Percentiles rank a stretch among this genome's conserved stretches.
Conservation (phyloP, 176 grass and related monocot species). For the Eremochloa ophiuroides region DNA sequence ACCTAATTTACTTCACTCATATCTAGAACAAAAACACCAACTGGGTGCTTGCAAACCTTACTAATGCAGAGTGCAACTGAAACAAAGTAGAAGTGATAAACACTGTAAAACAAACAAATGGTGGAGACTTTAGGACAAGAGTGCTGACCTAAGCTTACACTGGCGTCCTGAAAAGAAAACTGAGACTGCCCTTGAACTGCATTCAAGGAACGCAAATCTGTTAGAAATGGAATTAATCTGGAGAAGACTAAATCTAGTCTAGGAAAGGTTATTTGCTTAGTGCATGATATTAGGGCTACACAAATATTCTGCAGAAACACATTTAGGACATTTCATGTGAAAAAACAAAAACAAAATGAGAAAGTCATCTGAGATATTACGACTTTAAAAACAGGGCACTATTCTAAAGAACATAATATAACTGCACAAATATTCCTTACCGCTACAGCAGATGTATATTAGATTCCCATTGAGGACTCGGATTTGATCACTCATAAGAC, state of each 20-base stretch:
- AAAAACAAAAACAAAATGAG: not conserved
- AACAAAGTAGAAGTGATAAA: not conserved
- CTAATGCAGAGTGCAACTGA: not conserved
- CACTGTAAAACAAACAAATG: not conserved
- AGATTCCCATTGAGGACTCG: conserved; percentile 15
- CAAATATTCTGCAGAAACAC: not conserved
- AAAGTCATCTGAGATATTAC: not conserved
- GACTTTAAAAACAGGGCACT: not conserved
- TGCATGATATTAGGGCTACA: not conserved
- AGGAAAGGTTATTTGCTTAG: not conserved
- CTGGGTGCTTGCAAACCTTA: not conserved
- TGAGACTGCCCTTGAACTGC: not conserved
- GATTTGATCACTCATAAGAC: not conserved
- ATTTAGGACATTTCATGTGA: not conserved
- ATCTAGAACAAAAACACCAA: conserved; percentile 24
- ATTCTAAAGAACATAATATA: conserved; percentile 13
- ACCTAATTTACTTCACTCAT: not conserved
- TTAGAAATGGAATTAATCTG: conserved; percentile 1
- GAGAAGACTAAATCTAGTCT: not conserved
- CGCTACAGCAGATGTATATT: not conserved
- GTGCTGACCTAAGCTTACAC: conserved; percentile 13
- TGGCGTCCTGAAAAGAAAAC: not conserved
- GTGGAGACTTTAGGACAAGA: not conserved
- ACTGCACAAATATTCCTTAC: conserved; percentile 32
- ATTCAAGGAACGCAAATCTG: conserved; percentile 13